Conservation (phyloP, 306 rosid genomes). For the Arachis hypogaea region DNA sequence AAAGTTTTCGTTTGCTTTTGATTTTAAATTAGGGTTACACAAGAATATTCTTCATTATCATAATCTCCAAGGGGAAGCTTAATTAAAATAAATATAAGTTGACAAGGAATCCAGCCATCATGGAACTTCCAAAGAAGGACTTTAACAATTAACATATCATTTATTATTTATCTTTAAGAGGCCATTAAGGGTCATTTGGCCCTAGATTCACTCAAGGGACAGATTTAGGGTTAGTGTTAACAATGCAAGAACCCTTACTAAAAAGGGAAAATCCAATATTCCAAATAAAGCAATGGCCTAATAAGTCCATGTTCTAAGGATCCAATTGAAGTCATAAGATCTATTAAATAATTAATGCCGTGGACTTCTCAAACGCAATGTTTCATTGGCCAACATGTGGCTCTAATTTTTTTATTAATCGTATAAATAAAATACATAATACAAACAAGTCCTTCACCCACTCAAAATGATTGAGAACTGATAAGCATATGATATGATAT, state of each 20-base stretch:
- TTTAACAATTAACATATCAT: background rate
- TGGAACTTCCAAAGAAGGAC: constrained; percentile 5
- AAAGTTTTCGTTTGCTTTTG: constrained; percentile 12
- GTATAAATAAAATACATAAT: background rate
- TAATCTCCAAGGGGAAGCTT: background rate
- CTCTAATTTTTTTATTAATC: background rate
- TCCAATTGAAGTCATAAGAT: constrained; percentile 15
- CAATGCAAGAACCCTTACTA: background rate
- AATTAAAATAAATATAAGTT: background rate
- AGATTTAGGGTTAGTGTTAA: constrained; percentile 22
- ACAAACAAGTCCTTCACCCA: background rate
- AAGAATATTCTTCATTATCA: constrained; percentile 24
- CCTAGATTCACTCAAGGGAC: constrained; percentile 52
- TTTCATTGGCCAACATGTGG: constrained; percentile 14
- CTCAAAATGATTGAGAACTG: constrained; percentile 13
- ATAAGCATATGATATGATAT: background rate
- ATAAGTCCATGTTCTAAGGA: constrained; percentile 41
- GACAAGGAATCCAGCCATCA: constrained; percentile 21
- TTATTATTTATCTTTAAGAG: constrained; percentile 13
- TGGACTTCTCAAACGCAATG: constrained; percentile 18
- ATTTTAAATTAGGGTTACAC: constrained; percentile 1
- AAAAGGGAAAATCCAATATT: background rate
- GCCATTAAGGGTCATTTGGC: constrained; percentile 51
- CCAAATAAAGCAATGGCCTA: constrained; percentile 4
- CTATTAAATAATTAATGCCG: constrained; percentile 16